Evolutionary conservation across 1,284 basidiomycete species (phyloP).

Genomic region (Apiotrichum siamense): DNA sequence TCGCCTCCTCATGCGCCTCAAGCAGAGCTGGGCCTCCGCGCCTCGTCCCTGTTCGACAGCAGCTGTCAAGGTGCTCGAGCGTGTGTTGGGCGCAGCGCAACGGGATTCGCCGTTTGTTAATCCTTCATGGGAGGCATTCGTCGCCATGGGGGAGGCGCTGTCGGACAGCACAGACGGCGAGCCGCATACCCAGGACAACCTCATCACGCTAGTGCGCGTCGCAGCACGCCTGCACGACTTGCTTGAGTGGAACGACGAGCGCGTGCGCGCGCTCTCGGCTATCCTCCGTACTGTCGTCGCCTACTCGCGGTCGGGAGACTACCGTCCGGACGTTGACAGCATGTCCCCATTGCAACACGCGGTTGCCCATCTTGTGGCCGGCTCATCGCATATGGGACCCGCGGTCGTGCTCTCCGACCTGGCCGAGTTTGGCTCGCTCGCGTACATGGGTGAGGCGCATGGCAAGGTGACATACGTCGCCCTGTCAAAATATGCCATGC

Average conservation of each 20-base stretch:
- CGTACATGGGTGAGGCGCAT: conserved; percentile 68
- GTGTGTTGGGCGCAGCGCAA: conserved; percentile 57
- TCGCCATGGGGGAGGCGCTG: conserved; percentile 59
- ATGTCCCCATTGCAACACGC: conserved; percentile 75
- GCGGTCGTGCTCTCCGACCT: conserved; percentile 74
- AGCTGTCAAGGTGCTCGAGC: conserved; percentile 72
- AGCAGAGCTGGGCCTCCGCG: conserved; percentile 63
- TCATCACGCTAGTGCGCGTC: conserved; percentile 55
- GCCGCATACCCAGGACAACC: conserved; percentile 78
- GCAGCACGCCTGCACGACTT: conserved; percentile 28
- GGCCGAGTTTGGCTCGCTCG: conserved; percentile 74
- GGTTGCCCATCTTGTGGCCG: conserved; percentile 62
- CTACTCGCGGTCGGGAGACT: conserved; percentile 76
- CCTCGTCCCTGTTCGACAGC: conserved; percentile 66
- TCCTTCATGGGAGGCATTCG: conserved; percentile 65
- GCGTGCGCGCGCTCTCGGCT: conserved; percentile 58
- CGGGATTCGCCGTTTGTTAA: conserved; percentile 38
- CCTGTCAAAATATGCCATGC: conserved; percentile 79
- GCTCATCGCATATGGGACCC: conserved; percentile 53
- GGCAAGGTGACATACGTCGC: conserved; percentile 80
- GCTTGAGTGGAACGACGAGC: conserved; percentile 53
- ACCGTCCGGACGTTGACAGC: conserved; percentile 75
- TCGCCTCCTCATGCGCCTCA: conserved; percentile 62
- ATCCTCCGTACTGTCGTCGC: conserved; percentile 76
- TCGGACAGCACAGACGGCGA: conserved; percentile 16